Evolutionary conservation across 805 yeast genomes (phyloP), one percentile per base, ranked within the genome.

Genomic region (Hanseniaspora jakobsenii): DNA sequence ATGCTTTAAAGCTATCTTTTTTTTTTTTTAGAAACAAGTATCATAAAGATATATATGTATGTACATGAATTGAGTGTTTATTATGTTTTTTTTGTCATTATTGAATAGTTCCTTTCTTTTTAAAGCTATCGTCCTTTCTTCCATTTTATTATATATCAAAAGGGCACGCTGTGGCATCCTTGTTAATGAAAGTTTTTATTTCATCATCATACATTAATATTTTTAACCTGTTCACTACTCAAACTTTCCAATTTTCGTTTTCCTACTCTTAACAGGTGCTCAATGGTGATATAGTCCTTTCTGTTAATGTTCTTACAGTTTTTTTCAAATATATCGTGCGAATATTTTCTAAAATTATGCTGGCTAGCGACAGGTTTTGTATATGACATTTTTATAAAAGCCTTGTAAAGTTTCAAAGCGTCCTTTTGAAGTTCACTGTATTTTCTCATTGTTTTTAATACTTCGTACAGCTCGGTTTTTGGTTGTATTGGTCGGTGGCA

Each of bases 271-370:
- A 87, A 60, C 30, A 89, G 66, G 61, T 87, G 86, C 58, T 87
- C 97, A 35, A 87, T 76, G 1, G 94, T 81, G 35, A 79, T 69
- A 58, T 87, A 87, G 51, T 84, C 94, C 52, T 82, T 79, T 58
- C 81, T 78, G 29, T 81, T 75, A 9, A 87, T 61, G 24, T 58
- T 53, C 39, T 66, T 63, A 57, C 77, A 66, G 52, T 75, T 75
- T 16, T 32, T 36, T 13, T 55, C 63, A 58, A 87, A 89, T 56
- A 84, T 89, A n/a, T 52, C 52, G 41, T 78, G 70, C 3, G 75
- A 60, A 54, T 66, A 81, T 32, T 50, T 50, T 3, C 63, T 48
- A 50, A 75, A 75, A 48, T 68, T 66, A 2, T 47, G 54, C 47
- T 66, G 71, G 41, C 65, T 70, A n/a, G 66, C 65, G 17, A 10